Base-by-base conservation (phyloP, 1,284 basidiomycete species). In the Ustanciosporium gigantosporum region DNA sequence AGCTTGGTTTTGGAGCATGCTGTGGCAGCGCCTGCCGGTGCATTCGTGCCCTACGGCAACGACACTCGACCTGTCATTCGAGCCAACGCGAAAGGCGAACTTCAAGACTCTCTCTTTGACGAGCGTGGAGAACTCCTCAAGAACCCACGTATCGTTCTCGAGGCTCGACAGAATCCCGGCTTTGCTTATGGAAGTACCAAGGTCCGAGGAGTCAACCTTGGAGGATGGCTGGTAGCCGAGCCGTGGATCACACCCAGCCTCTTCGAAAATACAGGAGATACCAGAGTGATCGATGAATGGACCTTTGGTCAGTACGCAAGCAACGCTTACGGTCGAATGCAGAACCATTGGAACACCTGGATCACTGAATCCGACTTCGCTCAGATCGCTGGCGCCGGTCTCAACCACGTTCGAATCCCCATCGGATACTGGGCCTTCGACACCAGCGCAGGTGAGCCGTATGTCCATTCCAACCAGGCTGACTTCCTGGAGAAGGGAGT, bases 351-450 rank as follows among this genome's bases (percentile, higher is more conserved):
- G 89, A 79, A 87, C 56, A 86, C 87, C 4, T 92, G 84, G 83
- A 89, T 91, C 70, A 90, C 88, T 5, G 86, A 90, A 76, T 68
- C 79, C 17, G 90, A 92, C 77, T 87, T 92, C 71, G 79, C 78
- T 31, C 82, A 81, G 41, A 91, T 91, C 50, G 55, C 57, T 13
- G 41, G 23, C n/a, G 55, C 46, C 21, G 65, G 67, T 31, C 56
- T 73, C 48, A 73, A 90, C 76, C 89, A 90, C 77, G 88, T 91
- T 53, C 85, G 91, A 24, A 80, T 96, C 32, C 91, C 91, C 4
- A 89, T 95, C 60, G 90, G 90, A 25, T 91, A 88, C 78, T 95
- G 92, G 92, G 91, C 91, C 2, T 91, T 90, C 66, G 88, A 92
- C 46, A 85, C 88, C 22, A 83, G 83, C 16, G 81, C 80, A 4